A percentile compares a stretch with the other conserved stretches of the same genome.
phyloP scores from a whole-genome alignment of 306 rosid genomes.

The Cyclanthera cordifolia region DNA sequence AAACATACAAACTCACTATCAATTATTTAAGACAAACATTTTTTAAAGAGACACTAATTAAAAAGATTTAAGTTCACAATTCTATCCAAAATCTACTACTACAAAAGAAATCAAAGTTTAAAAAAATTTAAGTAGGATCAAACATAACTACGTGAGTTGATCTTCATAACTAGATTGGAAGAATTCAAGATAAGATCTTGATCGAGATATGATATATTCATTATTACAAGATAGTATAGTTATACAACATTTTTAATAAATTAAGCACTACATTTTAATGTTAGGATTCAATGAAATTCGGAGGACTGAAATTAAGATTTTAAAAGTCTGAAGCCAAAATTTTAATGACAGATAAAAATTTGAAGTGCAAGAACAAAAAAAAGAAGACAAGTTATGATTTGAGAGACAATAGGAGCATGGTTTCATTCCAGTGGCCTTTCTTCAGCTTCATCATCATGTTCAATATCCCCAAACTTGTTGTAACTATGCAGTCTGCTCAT shows the following conservation, averaged over 20 bases:
- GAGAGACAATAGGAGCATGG: not conserved
- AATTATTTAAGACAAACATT: too few species aligned
- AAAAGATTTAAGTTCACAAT: too few species aligned
- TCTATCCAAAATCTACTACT: too few species aligned
- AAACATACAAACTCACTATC: too few species aligned
- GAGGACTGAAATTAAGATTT: not conserved
- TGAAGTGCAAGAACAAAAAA: not conserved
- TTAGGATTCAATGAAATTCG: not conserved
- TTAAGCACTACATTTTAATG: not conserved
- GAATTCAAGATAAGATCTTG: not conserved
- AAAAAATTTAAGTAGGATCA: too few species aligned
- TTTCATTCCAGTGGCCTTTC: constrained; percentile 55
- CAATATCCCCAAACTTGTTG: constrained; percentile 47
- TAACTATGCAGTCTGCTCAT: constrained; percentile 53
- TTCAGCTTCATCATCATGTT: constrained; percentile 27
- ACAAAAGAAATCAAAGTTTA: too few species aligned
- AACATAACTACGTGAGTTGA: too few species aligned
- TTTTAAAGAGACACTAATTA: too few species aligned
- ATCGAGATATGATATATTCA: not conserved
- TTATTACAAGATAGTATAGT: not conserved
- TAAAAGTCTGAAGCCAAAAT: not conserved
- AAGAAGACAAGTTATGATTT: too few species aligned
- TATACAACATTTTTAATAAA: not conserved
- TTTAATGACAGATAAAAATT: not conserved
- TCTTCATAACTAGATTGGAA: too few species aligned